Evolutionary conservation across 768 basidiomycete species (phyloP), one percentile per base, ranked within the genome.

Genomic region (Pleurotus djamor): DNA sequence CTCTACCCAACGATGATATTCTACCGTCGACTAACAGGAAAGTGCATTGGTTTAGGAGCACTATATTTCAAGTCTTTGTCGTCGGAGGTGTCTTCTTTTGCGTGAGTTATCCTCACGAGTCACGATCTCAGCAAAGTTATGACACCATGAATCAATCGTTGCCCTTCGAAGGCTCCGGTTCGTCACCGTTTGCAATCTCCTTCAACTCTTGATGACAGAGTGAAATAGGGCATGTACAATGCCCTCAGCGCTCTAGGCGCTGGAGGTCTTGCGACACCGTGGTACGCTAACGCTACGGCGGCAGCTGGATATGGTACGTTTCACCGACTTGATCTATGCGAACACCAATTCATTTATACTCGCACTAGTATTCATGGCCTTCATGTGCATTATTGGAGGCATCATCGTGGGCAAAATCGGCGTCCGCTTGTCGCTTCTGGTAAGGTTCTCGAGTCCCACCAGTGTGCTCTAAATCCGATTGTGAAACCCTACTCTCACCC

Each of bases 341-440:
- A 32, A 48, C 4, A 34, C 36, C 41, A 35, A 21, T 41, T 4
- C 38, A 10, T 41, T 41, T 41, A n/a, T 3, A 14, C 28, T 32
- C 28, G 38, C 13, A 13, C 41, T 44, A 69, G 71, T 67, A 5
- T 71, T 70, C 60, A 72, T 72, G 71, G 70, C 71, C 6, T 52
- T 69, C 28, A 57, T 72, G 33, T 72, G 70, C 44, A 50, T 71
- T 17, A 68, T 67, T 14, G 71, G 71, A 33, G 71, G 71, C 1
- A 70, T 72, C 41, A 64, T 72, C 28, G 71, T 72, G 41, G 64
- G 67, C 62, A 72, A 72, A 58, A 71, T 72, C n/a, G 71, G 71
- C 38, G 69, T 71, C 4, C 66, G 66, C 28, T 56, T 60, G 13
- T 61, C 71, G 5, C 57, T 72, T 12, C 44, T 67, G 4, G 71